Conservation (phyloP, 2,329 filamentous ascomycete species). For the Hysterium pulicare region DNA sequence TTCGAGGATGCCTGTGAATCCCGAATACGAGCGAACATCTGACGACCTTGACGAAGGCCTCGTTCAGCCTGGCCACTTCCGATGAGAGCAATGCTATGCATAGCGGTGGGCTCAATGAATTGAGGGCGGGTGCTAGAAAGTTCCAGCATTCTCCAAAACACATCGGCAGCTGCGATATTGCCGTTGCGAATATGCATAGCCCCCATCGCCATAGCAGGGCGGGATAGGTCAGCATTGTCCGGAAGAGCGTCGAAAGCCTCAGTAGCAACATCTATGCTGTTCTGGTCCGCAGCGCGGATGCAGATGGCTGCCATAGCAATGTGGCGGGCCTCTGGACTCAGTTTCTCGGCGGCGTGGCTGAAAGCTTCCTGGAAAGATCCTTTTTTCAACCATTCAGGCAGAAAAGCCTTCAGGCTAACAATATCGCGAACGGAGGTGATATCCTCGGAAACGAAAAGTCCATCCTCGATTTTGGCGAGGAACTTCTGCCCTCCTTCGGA, state of each 20-base stretch:
- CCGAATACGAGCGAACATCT: slow-evolving; percentile 84
- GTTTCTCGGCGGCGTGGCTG: slow-evolving; percentile 62
- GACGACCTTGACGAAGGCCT: slow-evolving; percentile 72
- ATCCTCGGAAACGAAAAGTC: slow-evolving; percentile 48
- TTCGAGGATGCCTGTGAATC: slow-evolving; percentile 52
- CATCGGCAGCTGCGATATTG: slow-evolving; percentile 71
- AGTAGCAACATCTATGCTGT: slow-evolving; percentile 65
- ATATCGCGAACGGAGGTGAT: slow-evolving; percentile 65
- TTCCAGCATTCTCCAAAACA: slow-evolving; percentile 74
- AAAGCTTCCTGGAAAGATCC: slow-evolving; percentile 72
- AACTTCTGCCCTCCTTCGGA: slow-evolving; percentile 80
- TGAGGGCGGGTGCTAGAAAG: slow-evolving; percentile 59
- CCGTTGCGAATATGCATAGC: slow-evolving; percentile 82
- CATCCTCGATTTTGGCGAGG: slow-evolving; percentile 70
- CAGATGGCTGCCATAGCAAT: slow-evolving; percentile 71
- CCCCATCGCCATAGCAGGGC: slow-evolving; percentile 73
- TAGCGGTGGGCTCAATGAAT: slow-evolving; percentile 82
- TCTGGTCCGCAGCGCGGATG: slow-evolving; percentile 74
- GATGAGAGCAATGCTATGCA: slow-evolving; percentile 87
- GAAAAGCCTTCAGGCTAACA: slow-evolving; percentile 70
- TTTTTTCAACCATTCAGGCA: slow-evolving; percentile 70
- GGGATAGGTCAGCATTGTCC: slow-evolving; percentile 41
- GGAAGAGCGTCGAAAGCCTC: slow-evolving; percentile 51
- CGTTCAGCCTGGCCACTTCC: slow-evolving; percentile 81
- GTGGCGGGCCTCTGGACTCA: slow-evolving; percentile 58